A percentile compares a stretch with the other conserved stretches of the same genome.
These are phyloP conservation scores for Naganishia onofrii DNA, from an alignment of 768 basidiomycete genomes.

Conservation along the genomic window DNA sequence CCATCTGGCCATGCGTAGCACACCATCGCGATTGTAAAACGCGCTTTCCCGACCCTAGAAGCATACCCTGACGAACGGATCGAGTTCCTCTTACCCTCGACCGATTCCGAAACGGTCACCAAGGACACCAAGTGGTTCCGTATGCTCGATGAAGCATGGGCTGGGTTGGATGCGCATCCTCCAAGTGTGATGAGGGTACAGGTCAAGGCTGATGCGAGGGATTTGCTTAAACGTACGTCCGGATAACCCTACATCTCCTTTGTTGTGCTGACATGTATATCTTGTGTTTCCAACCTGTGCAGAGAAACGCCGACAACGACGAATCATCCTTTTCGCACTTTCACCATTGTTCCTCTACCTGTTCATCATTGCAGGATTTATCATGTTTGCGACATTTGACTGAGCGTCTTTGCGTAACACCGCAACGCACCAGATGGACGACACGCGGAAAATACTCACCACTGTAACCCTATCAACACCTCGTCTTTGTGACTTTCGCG, in stretches of 20 bases:
- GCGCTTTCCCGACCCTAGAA: constrained; percentile 14
- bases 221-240: constrained; percentile 13
- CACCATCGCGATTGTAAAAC: constrained; percentile 19
- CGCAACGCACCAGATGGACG: neutral
- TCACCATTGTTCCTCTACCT: constrained; percentile 18
- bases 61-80: neutral
- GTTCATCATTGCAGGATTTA: constrained; percentile 15
- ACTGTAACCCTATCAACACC: constrained; percentile 5
- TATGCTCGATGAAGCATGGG: constrained; percentile 23
- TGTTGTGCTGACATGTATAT: neutral
- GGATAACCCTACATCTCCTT: neutral
- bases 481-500: no score
- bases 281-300: neutral
- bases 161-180: constrained; percentile 5
- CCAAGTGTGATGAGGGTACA: constrained; percentile 14
- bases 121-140: constrained; percentile 22
- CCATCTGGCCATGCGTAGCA: no score
- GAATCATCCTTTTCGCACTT: constrained; percentile 15
- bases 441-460: neutral
- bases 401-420: neutral
- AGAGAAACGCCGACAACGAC: constrained; percentile 21
- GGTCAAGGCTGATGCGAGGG: neutral
- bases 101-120: constrained; percentile 17
- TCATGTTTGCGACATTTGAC: neutral
- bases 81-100: constrained; percentile 14